phyloP scores from a whole-genome alignment of 1,284 basidiomycete species.

The Cryptococcus maquisensis region DNA sequence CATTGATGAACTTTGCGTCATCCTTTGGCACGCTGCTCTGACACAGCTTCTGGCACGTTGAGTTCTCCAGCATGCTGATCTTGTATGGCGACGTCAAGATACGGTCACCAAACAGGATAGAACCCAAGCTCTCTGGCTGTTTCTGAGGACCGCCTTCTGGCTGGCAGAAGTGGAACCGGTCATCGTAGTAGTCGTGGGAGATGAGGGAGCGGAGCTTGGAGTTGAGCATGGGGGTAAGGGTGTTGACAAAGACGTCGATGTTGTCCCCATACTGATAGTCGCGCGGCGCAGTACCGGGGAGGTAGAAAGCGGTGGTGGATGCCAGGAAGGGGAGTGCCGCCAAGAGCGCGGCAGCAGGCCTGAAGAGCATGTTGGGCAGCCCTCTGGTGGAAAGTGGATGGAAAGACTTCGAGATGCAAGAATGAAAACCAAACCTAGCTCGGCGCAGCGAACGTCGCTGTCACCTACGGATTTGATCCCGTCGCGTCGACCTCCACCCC shows the following conservation, averaged over 20 bases:
- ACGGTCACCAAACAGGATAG: constrained; percentile 91
- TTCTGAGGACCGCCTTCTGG: constrained; percentile 71
- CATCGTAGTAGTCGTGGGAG: constrained; percentile 38
- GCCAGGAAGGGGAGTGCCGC: constrained; percentile 8
- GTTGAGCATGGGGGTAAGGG: constrained; percentile 79
- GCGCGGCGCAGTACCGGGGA: constrained; percentile 71
- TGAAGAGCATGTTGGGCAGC: constrained; percentile 12
- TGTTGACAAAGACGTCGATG: constrained; percentile 72
- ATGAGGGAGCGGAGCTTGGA: constrained; percentile 61
- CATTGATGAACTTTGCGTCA: constrained; percentile 84
- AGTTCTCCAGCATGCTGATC: constrained; percentile 45
- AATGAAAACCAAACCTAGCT: no score
- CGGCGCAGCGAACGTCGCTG: no score
- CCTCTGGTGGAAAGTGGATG: not conserved
- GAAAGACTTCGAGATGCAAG: no score
- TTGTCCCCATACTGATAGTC: constrained; percentile 66
- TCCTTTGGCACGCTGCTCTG: constrained; percentile 59
- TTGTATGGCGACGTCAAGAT: constrained; percentile 89
- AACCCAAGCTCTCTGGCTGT: constrained; percentile 84
- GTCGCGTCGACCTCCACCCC: no score
- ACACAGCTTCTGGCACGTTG: constrained; percentile 75
- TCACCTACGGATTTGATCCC: no score
- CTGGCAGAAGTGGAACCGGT: constrained; percentile 76
- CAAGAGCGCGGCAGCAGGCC: constrained; percentile 10
- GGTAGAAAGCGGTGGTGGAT: constrained; percentile 58